Percentiles rank a stretch among this genome's conserved stretches.
phyloP scores from a whole-genome alignment of 2,329 filamentous ascomycete species.

The Huntiella savannae region DNA sequence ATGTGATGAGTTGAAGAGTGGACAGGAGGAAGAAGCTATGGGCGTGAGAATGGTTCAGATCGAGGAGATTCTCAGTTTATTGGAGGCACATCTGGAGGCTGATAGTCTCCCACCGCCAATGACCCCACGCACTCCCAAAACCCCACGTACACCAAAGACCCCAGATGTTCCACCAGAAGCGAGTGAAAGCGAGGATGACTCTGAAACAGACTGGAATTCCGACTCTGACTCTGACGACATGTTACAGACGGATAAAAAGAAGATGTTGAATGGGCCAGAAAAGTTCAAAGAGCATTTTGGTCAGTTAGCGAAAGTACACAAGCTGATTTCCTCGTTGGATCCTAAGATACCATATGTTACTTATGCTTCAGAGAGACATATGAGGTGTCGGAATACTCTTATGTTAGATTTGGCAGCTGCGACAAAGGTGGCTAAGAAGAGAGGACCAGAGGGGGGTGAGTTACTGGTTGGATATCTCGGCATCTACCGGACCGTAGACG shows the following conservation, averaged over 20 bases:
- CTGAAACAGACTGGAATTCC: slow-evolving; percentile 12
- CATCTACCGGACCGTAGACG: slow-evolving; percentile 25
- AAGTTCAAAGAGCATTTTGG: slow-evolving; percentile 18
- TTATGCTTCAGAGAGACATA: slow-evolving; percentile 32
- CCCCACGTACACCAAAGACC: slow-evolving; percentile 13
- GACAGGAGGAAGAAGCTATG: slow-evolving; percentile 42
- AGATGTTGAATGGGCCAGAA: slow-evolving; percentile 16
- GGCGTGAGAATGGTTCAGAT: slow-evolving; percentile 47
- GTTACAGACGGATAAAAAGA: slow-evolving; percentile 22
- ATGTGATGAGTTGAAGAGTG: slow-evolving; percentile 45
- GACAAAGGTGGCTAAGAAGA: slow-evolving; percentile 24
- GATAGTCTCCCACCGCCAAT: slow-evolving; percentile 17
- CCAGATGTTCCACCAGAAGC: slow-evolving; percentile 5
- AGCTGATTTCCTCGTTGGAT: slow-evolving; percentile 28
- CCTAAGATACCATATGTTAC: slow-evolving; percentile 29
- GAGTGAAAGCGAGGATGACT: background rate
- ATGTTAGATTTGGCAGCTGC: slow-evolving; percentile 36
- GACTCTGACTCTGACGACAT: slow-evolving; percentile 17
- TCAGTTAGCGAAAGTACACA: slow-evolving; percentile 28
- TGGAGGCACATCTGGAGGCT: slow-evolving; percentile 46
- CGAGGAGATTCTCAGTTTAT: slow-evolving; percentile 38
- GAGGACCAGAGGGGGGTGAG: slow-evolving; percentile 23
- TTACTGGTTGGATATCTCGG: slow-evolving; percentile 32
- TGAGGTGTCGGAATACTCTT: slow-evolving; percentile 35
- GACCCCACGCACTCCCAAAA: slow-evolving; percentile 13